Evolutionary conservation across 768 basidiomycete species (phyloP).

Genomic region (Suillus decipiens): DNA sequence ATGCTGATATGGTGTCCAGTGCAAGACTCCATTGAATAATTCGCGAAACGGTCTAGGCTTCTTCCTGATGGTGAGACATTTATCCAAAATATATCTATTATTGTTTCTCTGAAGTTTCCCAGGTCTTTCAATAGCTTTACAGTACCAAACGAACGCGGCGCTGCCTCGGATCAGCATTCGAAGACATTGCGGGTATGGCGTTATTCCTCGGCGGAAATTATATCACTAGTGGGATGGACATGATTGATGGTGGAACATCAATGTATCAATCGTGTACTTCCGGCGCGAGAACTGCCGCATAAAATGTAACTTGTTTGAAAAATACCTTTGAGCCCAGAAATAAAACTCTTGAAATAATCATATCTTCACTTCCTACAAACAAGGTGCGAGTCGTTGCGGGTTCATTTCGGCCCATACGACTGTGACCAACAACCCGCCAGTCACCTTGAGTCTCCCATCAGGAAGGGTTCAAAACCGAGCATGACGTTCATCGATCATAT

Average conservation of each 20-base stretch:
- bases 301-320: background rate
- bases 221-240: constrained; percentile 26
- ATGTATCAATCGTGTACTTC: background rate
- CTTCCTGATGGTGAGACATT: background rate
- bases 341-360: background rate
- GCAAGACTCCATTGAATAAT: background rate
- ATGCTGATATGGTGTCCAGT: background rate
- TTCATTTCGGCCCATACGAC: background rate
- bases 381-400: background rate
- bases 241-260: background rate
- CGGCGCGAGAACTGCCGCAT: background rate
- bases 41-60: background rate
- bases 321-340: background rate
- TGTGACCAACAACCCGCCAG: background rate
- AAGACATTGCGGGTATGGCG: constrained; percentile 30
- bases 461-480: background rate
- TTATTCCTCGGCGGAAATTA: constrained; percentile 34
- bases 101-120: background rate
- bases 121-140: background rate
- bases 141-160: constrained; percentile 17
- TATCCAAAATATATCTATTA: background rate
- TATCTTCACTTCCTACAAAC: background rate
- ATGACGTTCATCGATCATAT: background rate
- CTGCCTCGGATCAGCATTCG: constrained; percentile 1
- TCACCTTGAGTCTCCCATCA: background rate